A percentile compares a stretch with the other conserved stretches of the same genome.
These are phyloP conservation scores for Didymosphaeria variabile DNA, from an alignment of 2,329 filamentous ascomycete genomes.

Conservation along the genomic window DNA sequence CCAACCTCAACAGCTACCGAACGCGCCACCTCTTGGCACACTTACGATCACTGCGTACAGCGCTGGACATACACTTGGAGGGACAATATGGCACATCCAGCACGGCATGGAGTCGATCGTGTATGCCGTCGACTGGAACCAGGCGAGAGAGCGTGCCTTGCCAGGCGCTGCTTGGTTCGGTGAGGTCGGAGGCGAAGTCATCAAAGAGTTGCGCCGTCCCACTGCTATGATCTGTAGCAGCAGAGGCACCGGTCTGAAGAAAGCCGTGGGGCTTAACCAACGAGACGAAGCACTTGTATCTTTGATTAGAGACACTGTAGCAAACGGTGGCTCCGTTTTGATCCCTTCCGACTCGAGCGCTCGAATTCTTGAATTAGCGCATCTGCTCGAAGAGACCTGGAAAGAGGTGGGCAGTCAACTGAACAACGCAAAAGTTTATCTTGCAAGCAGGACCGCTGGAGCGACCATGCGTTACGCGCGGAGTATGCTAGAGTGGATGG, in stretches of 20 bases:
- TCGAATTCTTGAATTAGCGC: slow-evolving; percentile 90
- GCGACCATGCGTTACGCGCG: slow-evolving; percentile 90
- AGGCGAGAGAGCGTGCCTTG: slow-evolving; percentile 94
- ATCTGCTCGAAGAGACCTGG: slow-evolving; percentile 93
- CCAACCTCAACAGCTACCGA: slow-evolving; percentile 81
- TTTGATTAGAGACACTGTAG: slow-evolving; percentile 80
- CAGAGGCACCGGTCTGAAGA: slow-evolving; percentile 75
- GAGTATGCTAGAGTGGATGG: slow-evolving; percentile 99
- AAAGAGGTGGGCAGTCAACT: slow-evolving; percentile 55
- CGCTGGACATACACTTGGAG: slow-evolving; percentile 92
- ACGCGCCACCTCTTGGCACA: slow-evolving; percentile 87
- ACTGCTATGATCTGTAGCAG: slow-evolving; percentile 94
- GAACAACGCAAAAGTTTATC: slow-evolving; percentile 69
- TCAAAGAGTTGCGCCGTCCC: slow-evolving; percentile 91
- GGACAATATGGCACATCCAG: slow-evolving; percentile 98
- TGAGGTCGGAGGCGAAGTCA: slow-evolving; percentile 84
- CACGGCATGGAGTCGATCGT: slow-evolving; percentile 96
- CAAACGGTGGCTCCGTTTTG: slow-evolving; percentile 86
- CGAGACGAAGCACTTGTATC: slow-evolving; percentile 86
- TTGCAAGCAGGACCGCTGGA: slow-evolving; percentile 85
- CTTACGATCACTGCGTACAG: slow-evolving; percentile 97
- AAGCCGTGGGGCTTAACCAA: slow-evolving; percentile 76
- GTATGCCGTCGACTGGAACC: slow-evolving; percentile 98
- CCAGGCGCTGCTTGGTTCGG: slow-evolving; percentile 94
- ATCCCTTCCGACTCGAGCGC: slow-evolving; percentile 96